Conservation (phyloP, 2,329 filamentous ascomycete genomes). For the Ascocoryne sarcoides region DNA sequence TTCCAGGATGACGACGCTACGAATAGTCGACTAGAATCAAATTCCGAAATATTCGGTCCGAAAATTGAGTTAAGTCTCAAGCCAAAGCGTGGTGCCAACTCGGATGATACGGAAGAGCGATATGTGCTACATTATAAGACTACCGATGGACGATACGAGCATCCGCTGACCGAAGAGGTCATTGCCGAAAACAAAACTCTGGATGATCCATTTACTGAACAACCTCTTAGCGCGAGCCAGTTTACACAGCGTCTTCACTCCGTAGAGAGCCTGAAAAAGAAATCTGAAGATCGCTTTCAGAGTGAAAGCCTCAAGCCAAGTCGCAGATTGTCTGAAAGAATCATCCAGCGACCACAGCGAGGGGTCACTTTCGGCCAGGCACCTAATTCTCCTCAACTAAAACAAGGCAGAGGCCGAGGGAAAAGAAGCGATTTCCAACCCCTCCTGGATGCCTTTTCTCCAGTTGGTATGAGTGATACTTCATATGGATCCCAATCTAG, state of each 20-base stretch:
- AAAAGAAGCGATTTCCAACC: no score
- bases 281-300: no score
- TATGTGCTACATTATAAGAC: not conserved
- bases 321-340: no score
- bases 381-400: no score
- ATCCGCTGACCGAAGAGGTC: not conserved
- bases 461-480: slow-evolving; percentile 13
- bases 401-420: no score
- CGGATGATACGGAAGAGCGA: not conserved
- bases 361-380: no score
- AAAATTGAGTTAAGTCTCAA: not conserved
- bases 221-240: no score
- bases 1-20: not conserved
- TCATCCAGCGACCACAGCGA: no score
- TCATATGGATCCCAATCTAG: slow-evolving; percentile 10
- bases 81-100: not conserved
- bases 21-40: not conserved
- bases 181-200: not conserved
- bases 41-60: not conserved
- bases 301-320: no score
- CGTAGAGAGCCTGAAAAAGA: no score
- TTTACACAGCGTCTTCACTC: slow-evolving; percentile 3
- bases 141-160: not conserved
- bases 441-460: no score
- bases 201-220: not conserved